phyloP scores from a whole-genome alignment of 163 green algal species.

The Coccomyxa subellipsoidea region DNA sequence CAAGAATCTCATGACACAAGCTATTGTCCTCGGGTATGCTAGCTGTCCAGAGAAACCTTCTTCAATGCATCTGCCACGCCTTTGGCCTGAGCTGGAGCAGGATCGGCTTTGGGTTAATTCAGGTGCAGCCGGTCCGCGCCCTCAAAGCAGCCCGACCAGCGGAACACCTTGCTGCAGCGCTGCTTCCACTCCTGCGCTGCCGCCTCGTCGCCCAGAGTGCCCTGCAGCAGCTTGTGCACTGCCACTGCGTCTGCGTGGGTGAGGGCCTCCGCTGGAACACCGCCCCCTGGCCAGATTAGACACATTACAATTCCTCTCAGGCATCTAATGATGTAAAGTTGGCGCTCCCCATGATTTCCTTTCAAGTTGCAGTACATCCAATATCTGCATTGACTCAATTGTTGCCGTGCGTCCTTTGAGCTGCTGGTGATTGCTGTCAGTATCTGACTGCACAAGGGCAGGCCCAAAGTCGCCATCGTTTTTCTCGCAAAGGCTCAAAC shows the following conservation, averaged over 20 bases:
- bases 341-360: not conserved
- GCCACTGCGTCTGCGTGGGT: slow-evolving; percentile 31
- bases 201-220: slow-evolving; percentile 1
- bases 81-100: slow-evolving; percentile 10
- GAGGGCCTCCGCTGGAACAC: not conserved
- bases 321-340: not conserved
- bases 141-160: slow-evolving; percentile 53
- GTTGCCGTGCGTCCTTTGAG: not conserved
- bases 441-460: no score
- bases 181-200: slow-evolving; percentile 41
- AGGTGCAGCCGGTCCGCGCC: slow-evolving; percentile 32
- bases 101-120: not conserved
- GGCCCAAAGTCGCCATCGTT: no score
- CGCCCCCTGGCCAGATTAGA: not conserved
- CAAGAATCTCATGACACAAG: not conserved
- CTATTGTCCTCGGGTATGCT: not conserved
- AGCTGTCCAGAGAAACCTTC: not conserved
- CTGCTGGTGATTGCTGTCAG: not conserved
- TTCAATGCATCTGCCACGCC: slow-evolving; percentile 10
- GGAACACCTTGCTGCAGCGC: slow-evolving; percentile 46
- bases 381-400: not conserved
- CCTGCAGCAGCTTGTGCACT: slow-evolving; percentile 46
- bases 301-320: not conserved
- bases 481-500: no score
- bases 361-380: not conserved